phyloP scores from a whole-genome alignment of 176 grass and related monocot species.

The Bonia amplexicaulis region DNA sequence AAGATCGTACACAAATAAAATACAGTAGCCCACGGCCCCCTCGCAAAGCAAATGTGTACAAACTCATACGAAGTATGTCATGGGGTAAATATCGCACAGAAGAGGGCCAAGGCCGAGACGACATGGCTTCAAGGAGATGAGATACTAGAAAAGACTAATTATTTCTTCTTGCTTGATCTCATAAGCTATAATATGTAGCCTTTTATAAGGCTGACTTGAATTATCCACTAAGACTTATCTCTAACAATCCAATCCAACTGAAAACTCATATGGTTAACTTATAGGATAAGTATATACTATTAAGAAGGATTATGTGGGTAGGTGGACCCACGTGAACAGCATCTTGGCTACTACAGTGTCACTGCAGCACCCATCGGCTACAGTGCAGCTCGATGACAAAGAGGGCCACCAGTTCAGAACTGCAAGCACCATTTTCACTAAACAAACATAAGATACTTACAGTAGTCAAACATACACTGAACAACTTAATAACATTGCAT shows the following conservation, averaged over 20 bases:
- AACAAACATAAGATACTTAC: background rate
- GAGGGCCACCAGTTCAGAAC: background rate
- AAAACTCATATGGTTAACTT: background rate
- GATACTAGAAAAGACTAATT: background rate
- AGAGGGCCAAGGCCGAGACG: too few relatives aligned
- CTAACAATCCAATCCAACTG: background rate
- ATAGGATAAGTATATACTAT: background rate
- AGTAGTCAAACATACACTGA: slow-evolving; percentile 5
- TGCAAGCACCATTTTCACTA: background rate
- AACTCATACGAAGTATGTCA: background rate
- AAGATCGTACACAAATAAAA: background rate
- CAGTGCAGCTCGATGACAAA: background rate
- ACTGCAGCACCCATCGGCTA: background rate
- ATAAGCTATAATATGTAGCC: background rate
- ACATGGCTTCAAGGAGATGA: background rate
- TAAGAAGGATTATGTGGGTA: background rate
- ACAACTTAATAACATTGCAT: background rate
- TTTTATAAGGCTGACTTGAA: background rate
- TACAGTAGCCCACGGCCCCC: background rate
- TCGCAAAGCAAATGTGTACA: background rate
- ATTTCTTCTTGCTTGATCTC: background rate
- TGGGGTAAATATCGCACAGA: background rate
- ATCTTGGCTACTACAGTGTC: background rate
- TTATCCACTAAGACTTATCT: background rate
- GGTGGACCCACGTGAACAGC: background rate